These are phyloP conservation scores for Capsella rubella DNA, from an alignment of 441 rosid species.

Conservation along the genomic window DNA sequence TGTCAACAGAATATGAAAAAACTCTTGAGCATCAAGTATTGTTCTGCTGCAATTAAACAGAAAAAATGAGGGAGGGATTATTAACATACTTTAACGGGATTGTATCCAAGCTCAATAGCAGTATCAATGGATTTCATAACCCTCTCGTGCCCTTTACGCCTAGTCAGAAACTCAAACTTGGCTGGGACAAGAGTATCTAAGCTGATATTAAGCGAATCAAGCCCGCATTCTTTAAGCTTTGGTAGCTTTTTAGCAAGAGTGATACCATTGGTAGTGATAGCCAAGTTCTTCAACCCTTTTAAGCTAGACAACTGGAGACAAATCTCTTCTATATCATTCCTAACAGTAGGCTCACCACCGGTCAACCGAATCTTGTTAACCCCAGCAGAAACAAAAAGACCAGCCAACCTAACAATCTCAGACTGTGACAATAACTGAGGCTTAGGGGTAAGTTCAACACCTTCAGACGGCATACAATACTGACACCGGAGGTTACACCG, in stretches of 20 bases:
- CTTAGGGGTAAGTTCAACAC: conserved; percentile 78
- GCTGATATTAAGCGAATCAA: conserved; percentile 75
- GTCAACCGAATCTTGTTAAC: conserved; percentile 90
- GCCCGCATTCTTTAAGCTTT: conserved; percentile 74
- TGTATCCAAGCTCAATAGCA: conserved; percentile 78
- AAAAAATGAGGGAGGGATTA: not conserved
- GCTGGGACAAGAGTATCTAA: conserved; percentile 87
- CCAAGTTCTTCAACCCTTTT: conserved; percentile 79
- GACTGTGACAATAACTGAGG: conserved; percentile 64
- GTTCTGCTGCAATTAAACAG: conserved; percentile 8
- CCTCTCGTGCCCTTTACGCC: conserved; percentile 85
- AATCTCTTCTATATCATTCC: conserved; percentile 82
- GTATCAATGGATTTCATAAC: conserved; percentile 82
- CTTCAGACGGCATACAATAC: conserved; percentile 93
- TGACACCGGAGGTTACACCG: conserved; percentile 92
- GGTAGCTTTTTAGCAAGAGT: conserved; percentile 85
- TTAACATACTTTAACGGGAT: conserved; percentile 76
- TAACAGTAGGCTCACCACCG: conserved; percentile 91
- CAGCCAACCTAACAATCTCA: conserved; percentile 76
- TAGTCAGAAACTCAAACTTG: conserved; percentile 86
- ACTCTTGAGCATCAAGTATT: not conserved
- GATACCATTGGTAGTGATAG: conserved; percentile 91
- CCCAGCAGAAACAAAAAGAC: conserved; percentile 80
- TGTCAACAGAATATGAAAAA: conserved; percentile 33
- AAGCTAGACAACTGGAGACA: conserved; percentile 71